Conservation (phyloP, 1,284 basidiomycete genomes). For the Trichosporon sp. region DNA sequence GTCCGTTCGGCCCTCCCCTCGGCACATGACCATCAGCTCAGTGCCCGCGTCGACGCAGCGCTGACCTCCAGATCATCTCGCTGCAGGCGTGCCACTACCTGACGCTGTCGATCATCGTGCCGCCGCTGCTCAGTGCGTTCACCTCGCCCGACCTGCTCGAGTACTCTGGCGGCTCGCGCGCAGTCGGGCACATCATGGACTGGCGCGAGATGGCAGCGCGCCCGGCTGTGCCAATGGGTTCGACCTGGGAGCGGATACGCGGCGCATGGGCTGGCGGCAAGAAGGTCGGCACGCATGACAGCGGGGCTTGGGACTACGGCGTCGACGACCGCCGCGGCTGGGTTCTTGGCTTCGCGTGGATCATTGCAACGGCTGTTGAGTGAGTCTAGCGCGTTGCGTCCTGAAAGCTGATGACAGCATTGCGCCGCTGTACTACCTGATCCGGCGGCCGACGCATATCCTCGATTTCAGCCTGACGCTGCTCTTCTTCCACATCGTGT, state of each 20-base stretch:
- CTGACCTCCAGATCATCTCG: slow-evolving; percentile 67
- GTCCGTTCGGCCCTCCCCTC: slow-evolving; percentile 23
- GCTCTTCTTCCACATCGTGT: slow-evolving; percentile 78
- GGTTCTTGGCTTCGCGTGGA: slow-evolving; percentile 80
- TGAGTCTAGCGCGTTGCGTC: too few species aligned
- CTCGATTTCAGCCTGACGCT: slow-evolving; percentile 91
- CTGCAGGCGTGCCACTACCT: slow-evolving; percentile 91
- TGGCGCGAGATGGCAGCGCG: slow-evolving; percentile 90
- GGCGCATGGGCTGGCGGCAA: slow-evolving; percentile 52
- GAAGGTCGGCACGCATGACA: slow-evolving; percentile 30
- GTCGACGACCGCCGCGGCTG: slow-evolving; percentile 75
- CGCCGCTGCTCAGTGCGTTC: slow-evolving; percentile 69
- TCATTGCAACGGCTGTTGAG: slow-evolving; percentile 73
- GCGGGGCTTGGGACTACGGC: slow-evolving; percentile 49
- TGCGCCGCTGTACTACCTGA: slow-evolving; percentile 75
- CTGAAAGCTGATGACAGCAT: slow-evolving; percentile 61
- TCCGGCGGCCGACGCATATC: slow-evolving; percentile 86
- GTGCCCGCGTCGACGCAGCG: background rate
- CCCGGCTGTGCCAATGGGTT: slow-evolving; percentile 59
- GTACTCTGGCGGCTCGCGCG: slow-evolving; percentile 61
- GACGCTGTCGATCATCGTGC: slow-evolving; percentile 73
- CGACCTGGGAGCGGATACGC: slow-evolving; percentile 53
- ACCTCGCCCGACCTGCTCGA: slow-evolving; percentile 67
- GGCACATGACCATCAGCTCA: background rate
- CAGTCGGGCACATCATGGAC: slow-evolving; percentile 66